Evolutionary conservation across 768 basidiomycete species (phyloP), one percentile per base, ranked within the genome.

Genomic region (Lentinula raphanica): DNA sequence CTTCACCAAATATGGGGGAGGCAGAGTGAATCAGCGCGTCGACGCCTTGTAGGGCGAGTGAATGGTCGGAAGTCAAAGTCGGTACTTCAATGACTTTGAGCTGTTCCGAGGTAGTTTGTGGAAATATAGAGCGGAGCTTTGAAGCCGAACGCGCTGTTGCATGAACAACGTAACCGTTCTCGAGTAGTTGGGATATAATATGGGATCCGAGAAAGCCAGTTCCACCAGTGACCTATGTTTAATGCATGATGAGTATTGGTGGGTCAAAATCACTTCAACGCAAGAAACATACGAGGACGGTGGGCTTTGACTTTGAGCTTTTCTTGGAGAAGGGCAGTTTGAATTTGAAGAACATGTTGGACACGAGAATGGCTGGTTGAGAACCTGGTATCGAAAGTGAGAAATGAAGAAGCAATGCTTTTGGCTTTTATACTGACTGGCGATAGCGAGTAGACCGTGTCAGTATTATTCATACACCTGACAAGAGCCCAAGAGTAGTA

Each of bases 31-130:
- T 49, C n/a, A 60, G 28, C 15, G 59, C 59, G 28, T 29, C 40
- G 2, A 60, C 54, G 60, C 63, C 63, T 51, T 66, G 58, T 28
- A 66, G 57, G 0, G 63, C 65, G 3, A 42, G 42, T 12, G 63
- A 56, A 35, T 57, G 58, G 35, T 62, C 61, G 12, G 59, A 54
- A 2, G 58, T 53, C 23, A 59, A 15, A 15, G 50, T 31, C 5
- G 49, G 27, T n/a, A 59, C 39, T 45, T 54, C 58, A 8, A 45
- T 29, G 15, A 59, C 29, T 42, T 59, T 23, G 15, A 59, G 51
- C 29, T 46, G 39, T 31, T 51, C 39, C n/a, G 46, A 39, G 36
- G 38, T 48, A 23, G 58, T 51, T 28, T 59, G 12, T 15, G 58
- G 58, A 21, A 59, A 59, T 6, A 59, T 59, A 5, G 28, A 17